These are phyloP conservation scores for Imleria badia DNA, from an alignment of 768 basidiomycete species.

Conservation along the genomic window DNA sequence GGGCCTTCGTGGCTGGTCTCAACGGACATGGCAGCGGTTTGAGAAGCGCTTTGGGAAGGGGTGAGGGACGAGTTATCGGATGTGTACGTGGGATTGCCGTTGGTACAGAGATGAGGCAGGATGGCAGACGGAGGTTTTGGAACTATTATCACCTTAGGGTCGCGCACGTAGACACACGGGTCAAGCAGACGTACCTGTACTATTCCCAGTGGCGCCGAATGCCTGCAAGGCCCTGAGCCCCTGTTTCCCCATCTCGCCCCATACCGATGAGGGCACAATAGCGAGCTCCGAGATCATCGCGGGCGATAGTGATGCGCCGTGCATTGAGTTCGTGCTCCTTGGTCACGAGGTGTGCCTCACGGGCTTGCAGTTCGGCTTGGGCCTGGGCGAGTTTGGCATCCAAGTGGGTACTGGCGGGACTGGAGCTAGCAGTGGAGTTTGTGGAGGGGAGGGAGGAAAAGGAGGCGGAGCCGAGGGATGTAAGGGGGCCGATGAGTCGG, in stretches of 20 bases:
- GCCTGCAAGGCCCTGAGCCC: slow-evolving; percentile 40
- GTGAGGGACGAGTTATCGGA: slow-evolving; percentile 66
- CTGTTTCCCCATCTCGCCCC: slow-evolving; percentile 66
- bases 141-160: no score
- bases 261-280: slow-evolving; percentile 63
- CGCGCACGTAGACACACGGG: no score
- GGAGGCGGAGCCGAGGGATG: slow-evolving; percentile 41
- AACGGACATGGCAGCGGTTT: slow-evolving; percentile 32
- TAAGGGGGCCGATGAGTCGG: slow-evolving; percentile 10
- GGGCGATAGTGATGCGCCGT: slow-evolving; percentile 52
- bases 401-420: slow-evolving; percentile 19
- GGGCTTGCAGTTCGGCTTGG: slow-evolving; percentile 68
- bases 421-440: slow-evolving; percentile 19
- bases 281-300: slow-evolving; percentile 60
- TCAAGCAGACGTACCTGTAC: slow-evolving; percentile 5
- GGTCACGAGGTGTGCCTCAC: slow-evolving; percentile 67
- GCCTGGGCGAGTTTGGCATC: slow-evolving; percentile 64
- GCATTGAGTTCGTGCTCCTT: slow-evolving; percentile 66
- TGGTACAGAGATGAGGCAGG: slow-evolving; percentile 1
- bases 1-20: slow-evolving; percentile 16
- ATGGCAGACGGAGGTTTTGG: slow-evolving; percentile 3
- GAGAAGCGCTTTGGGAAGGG: slow-evolving; percentile 78
- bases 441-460: slow-evolving; percentile 41
- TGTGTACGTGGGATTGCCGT: slow-evolving; percentile 25
- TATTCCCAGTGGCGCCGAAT: not conserved